Conservation (phyloP, 176 grass and related monocot genomes). For the Panicum miliaceum region DNA sequence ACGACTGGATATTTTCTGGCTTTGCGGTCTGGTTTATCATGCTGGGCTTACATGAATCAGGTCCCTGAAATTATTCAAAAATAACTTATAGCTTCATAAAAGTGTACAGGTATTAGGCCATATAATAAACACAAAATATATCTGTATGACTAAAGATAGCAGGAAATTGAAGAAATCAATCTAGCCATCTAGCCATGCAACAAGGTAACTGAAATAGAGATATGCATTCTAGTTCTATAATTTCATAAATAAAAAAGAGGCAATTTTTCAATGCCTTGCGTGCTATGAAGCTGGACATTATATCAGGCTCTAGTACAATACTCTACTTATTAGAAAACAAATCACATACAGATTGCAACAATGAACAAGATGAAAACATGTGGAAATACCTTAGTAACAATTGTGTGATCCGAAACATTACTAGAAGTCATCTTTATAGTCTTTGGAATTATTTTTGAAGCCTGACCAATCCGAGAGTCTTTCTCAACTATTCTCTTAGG, state of each 20-base stretch:
- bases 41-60: conserved; percentile 17
- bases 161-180: conserved; percentile 9
- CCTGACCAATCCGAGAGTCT: conserved; percentile 33
- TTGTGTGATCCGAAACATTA: conserved; percentile 26
- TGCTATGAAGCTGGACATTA: conserved; percentile 25
- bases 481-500: conserved; percentile 33
- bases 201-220: not conserved
- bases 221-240: not conserved
- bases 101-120: not conserved
- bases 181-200: conserved; percentile 8
- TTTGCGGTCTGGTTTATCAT: conserved; percentile 50
- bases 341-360: conserved; percentile 11
- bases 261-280: conserved; percentile 10
- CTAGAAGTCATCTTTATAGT: conserved; percentile 39
- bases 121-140: conserved; percentile 22
- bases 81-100: conserved; percentile 31
- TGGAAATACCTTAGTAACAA: conserved; percentile 58
- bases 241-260: not conserved
- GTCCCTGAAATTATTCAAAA: conserved; percentile 60
- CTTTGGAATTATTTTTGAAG: conserved; percentile 52
- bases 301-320: conserved; percentile 7
- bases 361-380: conserved; percentile 12
- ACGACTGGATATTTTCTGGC: conserved; percentile 46
- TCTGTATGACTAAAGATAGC: not conserved
- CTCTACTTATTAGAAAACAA: conserved; percentile 13